Conservation (phyloP, 768 basidiomycete species). For the Tephrocybe sp. region DNA sequence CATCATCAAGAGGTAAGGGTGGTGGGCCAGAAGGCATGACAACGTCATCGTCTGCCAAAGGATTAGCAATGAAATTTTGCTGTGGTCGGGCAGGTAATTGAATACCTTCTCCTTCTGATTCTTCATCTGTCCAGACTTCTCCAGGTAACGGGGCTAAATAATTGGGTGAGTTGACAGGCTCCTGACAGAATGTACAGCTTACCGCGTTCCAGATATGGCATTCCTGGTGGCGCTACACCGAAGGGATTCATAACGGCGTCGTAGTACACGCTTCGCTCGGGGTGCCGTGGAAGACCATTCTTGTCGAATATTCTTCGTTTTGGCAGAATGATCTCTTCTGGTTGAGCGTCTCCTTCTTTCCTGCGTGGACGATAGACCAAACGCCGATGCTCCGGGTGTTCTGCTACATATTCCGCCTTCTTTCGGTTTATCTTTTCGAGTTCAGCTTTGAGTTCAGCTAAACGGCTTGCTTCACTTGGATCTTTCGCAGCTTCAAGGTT, state of each 20-base stretch:
- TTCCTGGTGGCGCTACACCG: slow-evolving; percentile 91
- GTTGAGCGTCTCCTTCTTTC: slow-evolving; percentile 41
- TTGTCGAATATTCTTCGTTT: slow-evolving; percentile 76
- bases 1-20: slow-evolving; percentile 53
- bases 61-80: neutral
- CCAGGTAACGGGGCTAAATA: slow-evolving; percentile 54
- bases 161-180: no score
- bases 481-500: slow-evolving; percentile 53
- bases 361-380: slow-evolving; percentile 70
- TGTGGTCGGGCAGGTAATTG: neutral
- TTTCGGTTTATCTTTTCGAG: slow-evolving; percentile 77
- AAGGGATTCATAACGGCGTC: slow-evolving; percentile 91
- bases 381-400: slow-evolving; percentile 89
- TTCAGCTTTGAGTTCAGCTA: slow-evolving; percentile 73
- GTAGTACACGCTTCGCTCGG: slow-evolving; percentile 91
- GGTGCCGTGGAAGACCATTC: slow-evolving; percentile 82
- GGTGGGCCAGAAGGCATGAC: slow-evolving; percentile 68
- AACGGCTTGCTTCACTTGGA: slow-evolving; percentile 54
- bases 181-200: slow-evolving; percentile 27
- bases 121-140: slow-evolving; percentile 64
- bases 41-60: slow-evolving; percentile 49
- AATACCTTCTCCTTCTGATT: slow-evolving; percentile 43
- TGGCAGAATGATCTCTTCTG: slow-evolving; percentile 35
- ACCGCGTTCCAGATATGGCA: slow-evolving; percentile 94
- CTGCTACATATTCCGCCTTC: slow-evolving; percentile 88